phyloP scores from a whole-genome alignment of 2,329 filamentous ascomycete species.

The Akanthomyces dipterigenus region DNA sequence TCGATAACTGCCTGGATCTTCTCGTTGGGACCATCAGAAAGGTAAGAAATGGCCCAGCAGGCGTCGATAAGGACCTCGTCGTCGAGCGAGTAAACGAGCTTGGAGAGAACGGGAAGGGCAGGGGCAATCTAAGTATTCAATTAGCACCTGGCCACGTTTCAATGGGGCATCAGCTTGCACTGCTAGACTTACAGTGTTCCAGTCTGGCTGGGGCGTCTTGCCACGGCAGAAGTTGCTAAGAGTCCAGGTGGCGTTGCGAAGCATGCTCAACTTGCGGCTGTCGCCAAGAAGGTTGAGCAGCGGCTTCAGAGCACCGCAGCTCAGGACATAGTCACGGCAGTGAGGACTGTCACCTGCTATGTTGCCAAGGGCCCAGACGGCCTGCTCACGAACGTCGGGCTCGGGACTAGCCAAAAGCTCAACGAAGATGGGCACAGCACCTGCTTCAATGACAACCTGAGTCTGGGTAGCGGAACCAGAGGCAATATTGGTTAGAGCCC shows the following conservation, averaged over 20 bases:
- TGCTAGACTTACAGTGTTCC: conserved; percentile 70
- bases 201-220: conserved; percentile 98
- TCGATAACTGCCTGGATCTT: conserved; percentile 99
- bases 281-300: conserved; percentile 86
- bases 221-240: conserved; percentile 99
- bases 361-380: conserved; percentile 97
- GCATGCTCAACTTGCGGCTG: conserved; percentile 98
- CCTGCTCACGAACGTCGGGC: conserved; percentile 95
- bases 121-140: conserved; percentile 67
- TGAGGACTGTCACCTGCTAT: conserved; percentile 97
- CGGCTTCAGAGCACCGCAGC: conserved; percentile 84
- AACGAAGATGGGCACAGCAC: conserved; percentile 96
- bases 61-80: conserved; percentile 98
- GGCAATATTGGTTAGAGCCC: conserved; percentile 98
- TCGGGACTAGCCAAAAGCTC: conserved; percentile 93
- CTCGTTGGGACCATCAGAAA: conserved; percentile 96
- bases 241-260: conserved; percentile 97
- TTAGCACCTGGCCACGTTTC: conserved; percentile 17
- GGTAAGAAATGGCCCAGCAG: conserved; percentile 98
- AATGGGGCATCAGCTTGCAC: background rate
- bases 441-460: conserved; percentile 97
- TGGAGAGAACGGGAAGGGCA: conserved; percentile 87
- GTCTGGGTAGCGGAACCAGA: conserved; percentile 96
- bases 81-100: conserved; percentile 96
- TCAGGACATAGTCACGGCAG: conserved; percentile 94